Base-by-base conservation (phyloP, 1,284 basidiomycete species). In the Cryptococcus sp. region DNA sequence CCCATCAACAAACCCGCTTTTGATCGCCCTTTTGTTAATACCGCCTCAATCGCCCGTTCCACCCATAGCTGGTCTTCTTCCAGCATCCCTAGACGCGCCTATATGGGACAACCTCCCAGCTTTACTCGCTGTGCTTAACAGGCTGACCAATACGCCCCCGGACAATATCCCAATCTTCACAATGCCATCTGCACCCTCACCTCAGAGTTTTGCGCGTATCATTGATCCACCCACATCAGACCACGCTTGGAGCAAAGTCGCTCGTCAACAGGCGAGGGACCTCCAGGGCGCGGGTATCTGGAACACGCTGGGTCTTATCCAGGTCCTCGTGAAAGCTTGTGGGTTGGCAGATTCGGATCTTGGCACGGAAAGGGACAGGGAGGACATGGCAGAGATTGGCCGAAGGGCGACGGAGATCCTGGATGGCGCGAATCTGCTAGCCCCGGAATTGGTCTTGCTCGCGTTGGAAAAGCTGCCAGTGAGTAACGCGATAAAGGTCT, bases 391-490 rank as follows among this genome's bases (percentile, higher is more conserved):
- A 13, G 90, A 92, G 49, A 85, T 92, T 42, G 84, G 85, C 50
- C 85, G 81, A 65, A 88, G 85, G 62, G 89, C 93, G 16, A 83
- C 89, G 53, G 91, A 96, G 68, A 90, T 97, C 84, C 79, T 97
- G 46, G 92, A 95, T 72, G 91, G 92, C 67, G 93, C 92, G 0
- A 86, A 93, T 41, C 60, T 65, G 23, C 54, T 93, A 63, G 93
- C 91, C 57, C 92, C 95, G 0, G 96, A 99, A 77, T 81, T 98
- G 41, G 90, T 98, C 15, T 86, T 98, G 68, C 90, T 99, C 83
- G 95, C 92, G 59, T 79, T 98, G 42, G 84, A 96, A 54, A 91
- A 94, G 81, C 88, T 94, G 47, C 87, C 90, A 49, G 91, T 93
- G 77, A 71, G 90, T 83, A 16, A n/a, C 5, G 8, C 16, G 23